Evolutionary conservation across 1,139 yeast genomes (phyloP), one percentile per base, ranked within the genome.

Genomic region (Blastobotrys petasosporus): DNA sequence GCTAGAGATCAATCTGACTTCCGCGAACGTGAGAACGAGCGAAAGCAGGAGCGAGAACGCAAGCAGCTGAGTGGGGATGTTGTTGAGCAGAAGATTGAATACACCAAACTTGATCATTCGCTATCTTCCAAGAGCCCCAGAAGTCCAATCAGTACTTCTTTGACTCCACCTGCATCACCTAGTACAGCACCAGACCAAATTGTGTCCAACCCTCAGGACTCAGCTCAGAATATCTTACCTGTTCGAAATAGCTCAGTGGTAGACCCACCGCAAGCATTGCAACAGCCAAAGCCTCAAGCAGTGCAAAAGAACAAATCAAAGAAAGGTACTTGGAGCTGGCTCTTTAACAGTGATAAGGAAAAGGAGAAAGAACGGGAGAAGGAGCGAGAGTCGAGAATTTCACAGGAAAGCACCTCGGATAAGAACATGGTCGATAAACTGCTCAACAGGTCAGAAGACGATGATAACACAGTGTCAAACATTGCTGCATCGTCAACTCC

Each of bases 311-410:
- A 51, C 39, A 39, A 50, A 10, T 45, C 52, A 9, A 20, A 20
- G 25, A 56, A 55, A 31, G 54, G 53, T 13, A 55, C 57, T 3
- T 57, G 59, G 59, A 51, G 58, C 7, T 55, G 61, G 59, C 47
- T 57, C 7, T 55, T 56, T 37, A 45, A 47, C 31, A 46, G 33
- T 23, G 46, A 46, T 3, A 39, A 37, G 16, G 41, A 25, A 4
- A 33, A 33, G 29, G 39, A 44, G 12, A 35, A 32, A 39, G 41
- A 44, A 15, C 16, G 6, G 11, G 20, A 34, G 28, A 15, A 36
- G 23, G 20, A 29, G 37, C 32, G 28, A 42, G 20, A 16, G 16
- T 16, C 13, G 4, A 13, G 36, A 33, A n/a, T 3, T 10, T n/a
- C 37, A 6, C 11, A n/a, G 6, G 15, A 37, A 9, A 13, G 28